Conservation (phyloP, 2,329 filamentous ascomycete species). For the Akanthomyces dipterigenus region DNA sequence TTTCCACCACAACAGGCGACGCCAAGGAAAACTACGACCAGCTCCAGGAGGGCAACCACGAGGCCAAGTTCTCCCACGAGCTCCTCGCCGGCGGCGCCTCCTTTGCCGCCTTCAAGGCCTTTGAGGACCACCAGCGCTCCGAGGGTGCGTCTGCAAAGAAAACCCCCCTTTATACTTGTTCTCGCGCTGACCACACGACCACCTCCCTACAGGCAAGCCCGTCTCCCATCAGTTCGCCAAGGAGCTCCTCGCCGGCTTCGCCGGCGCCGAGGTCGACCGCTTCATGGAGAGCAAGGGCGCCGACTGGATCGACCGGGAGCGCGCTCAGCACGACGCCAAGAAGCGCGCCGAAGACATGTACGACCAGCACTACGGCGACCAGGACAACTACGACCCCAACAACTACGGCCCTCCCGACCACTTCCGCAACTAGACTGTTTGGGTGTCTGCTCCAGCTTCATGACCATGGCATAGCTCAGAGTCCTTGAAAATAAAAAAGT, state of each 20-base stretch:
- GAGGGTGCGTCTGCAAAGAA: slow-evolving; percentile 57
- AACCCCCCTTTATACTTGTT: too few relatives aligned
- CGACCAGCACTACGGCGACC: slow-evolving; percentile 51
- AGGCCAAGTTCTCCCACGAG: slow-evolving; percentile 65
- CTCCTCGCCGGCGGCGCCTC: slow-evolving; percentile 67
- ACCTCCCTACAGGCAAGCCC: slow-evolving; percentile 31
- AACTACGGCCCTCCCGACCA: slow-evolving; percentile 1
- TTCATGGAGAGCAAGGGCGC: slow-evolving; percentile 65
- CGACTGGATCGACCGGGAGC: slow-evolving; percentile 50
- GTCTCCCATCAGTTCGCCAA: slow-evolving; percentile 72
- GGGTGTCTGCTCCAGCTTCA: too few relatives aligned
- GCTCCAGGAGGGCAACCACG: slow-evolving; percentile 40
- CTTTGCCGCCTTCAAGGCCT: slow-evolving; percentile 75
- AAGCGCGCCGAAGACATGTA: slow-evolving; percentile 54
- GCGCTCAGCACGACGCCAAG: slow-evolving; percentile 52
- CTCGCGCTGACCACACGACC: too few relatives aligned
- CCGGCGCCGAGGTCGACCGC: slow-evolving; percentile 69
- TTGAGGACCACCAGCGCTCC: slow-evolving; percentile 66
- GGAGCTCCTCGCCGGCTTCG: slow-evolving; percentile 66
- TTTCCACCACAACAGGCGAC: slow-evolving; percentile 1
- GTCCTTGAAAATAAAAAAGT: neutral
- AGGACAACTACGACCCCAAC: slow-evolving; percentile 47
- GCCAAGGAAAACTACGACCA: slow-evolving; percentile 23
- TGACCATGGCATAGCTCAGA: neutral
- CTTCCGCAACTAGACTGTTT: neutral